Conservation (phyloP, 1,284 basidiomycete species). For the Boletellus sp. region DNA sequence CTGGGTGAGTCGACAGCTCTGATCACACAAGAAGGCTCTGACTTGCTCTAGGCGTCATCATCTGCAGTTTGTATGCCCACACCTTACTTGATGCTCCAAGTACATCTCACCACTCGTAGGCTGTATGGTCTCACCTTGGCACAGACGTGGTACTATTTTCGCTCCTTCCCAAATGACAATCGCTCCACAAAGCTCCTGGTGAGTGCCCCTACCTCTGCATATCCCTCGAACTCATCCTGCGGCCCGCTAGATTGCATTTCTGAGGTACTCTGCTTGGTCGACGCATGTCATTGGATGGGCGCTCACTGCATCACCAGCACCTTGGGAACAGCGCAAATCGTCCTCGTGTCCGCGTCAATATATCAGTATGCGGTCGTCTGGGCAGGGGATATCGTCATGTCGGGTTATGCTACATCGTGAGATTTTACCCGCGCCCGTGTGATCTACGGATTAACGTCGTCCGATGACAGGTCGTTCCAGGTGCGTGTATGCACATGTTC, state of each 20-base stretch:
- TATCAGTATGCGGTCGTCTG: conserved; percentile 34
- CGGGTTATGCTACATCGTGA: conserved; percentile 25
- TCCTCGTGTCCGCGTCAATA: conserved; percentile 29
- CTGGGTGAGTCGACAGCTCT: conserved; percentile 17
- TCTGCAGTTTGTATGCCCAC: conserved; percentile 27
- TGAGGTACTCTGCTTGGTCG: conserved; percentile 17
- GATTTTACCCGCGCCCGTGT: neutral
- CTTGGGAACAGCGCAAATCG: conserved; percentile 28
- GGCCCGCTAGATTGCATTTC: conserved; percentile 22
- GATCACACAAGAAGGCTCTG: neutral
- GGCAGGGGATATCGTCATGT: conserved; percentile 22
- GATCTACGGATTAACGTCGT: neutral
- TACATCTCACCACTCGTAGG: conserved; percentile 15
- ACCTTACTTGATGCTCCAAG: neutral
- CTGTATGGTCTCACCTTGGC: conserved; percentile 31
- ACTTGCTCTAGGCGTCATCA: conserved; percentile 24
- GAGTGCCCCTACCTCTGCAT: neutral
- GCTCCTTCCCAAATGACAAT: conserved; percentile 27
- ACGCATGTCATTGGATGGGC: neutral
- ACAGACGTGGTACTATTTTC: conserved; percentile 34
- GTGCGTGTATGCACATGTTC: conserved; percentile 16
- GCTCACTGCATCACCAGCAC: conserved; percentile 14
- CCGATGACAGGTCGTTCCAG: conserved; percentile 15
- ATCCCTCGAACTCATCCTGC: neutral
- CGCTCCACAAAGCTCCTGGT: conserved; percentile 22